Conservation (phyloP, 2,329 filamentous ascomycete genomes). For the Botrytis fragariae region DNA sequence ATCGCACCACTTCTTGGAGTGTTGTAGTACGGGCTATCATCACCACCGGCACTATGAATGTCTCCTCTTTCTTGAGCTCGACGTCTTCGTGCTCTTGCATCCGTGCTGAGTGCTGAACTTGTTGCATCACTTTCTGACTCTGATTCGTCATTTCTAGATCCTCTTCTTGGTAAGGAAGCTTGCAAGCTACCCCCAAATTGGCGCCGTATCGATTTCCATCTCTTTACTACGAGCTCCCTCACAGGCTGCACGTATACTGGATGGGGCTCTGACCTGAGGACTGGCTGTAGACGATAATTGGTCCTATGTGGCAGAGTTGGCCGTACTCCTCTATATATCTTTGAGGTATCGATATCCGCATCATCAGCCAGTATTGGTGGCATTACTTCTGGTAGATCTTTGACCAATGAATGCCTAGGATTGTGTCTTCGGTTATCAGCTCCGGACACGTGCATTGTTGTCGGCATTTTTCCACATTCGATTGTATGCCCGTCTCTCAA, state of each 20-base stretch:
- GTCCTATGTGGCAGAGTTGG: constrained; percentile 3
- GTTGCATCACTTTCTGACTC: constrained; percentile 20
- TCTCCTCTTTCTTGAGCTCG: constrained; percentile 35
- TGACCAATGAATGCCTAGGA: not conserved
- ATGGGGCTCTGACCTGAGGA: constrained; percentile 34
- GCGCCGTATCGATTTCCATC: constrained; percentile 32
- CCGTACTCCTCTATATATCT: constrained; percentile 14
- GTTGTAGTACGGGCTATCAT: constrained; percentile 29
- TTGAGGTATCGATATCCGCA: constrained; percentile 12
- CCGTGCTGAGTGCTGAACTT: constrained; percentile 24
- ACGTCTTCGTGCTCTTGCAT: constrained; percentile 29
- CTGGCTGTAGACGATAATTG: constrained; percentile 30
- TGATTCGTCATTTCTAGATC: constrained; percentile 22
- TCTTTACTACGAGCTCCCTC: constrained; percentile 34
- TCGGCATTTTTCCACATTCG: not conserved
- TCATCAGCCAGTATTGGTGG: not conserved
- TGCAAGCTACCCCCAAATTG: constrained; percentile 33
- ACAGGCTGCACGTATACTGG: constrained; percentile 37
- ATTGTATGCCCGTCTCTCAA: not conserved
- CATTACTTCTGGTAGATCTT: not conserved
- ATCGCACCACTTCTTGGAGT: constrained; percentile 27
- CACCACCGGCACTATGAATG: constrained; percentile 33
- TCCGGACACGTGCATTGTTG: not conserved
- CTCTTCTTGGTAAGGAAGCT: constrained; percentile 22
- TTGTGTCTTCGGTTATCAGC: not conserved